Percentiles rank a stretch among this genome's conserved stretches.
These are phyloP conservation scores for Spathaspora arborariae DNA, from an alignment of 805 yeast genomes.

Conservation along the genomic window DNA sequence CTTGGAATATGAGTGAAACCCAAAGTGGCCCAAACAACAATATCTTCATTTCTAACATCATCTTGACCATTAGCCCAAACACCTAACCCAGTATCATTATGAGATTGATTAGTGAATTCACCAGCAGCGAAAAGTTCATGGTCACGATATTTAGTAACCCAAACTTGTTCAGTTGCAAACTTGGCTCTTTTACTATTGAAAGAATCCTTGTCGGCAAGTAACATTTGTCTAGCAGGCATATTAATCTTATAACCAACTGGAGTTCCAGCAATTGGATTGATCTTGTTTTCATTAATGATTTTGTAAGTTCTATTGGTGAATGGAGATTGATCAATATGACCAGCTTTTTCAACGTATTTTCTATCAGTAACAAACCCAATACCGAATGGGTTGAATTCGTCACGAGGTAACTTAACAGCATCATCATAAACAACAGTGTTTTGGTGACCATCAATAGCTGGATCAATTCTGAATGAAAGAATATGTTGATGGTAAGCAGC, in stretches of 20 bases:
- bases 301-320: constrained; percentile 71
- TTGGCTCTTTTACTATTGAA: constrained; percentile 68
- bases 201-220: constrained; percentile 60
- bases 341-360: constrained; percentile 64
- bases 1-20: constrained; percentile 82
- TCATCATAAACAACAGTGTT: constrained; percentile 74
- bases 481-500: constrained; percentile 86
- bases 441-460: constrained; percentile 77
- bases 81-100: constrained; percentile 64
- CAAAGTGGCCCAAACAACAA: constrained; percentile 78
- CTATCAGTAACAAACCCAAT: constrained; percentile 67
- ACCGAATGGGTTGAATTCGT: constrained; percentile 59
- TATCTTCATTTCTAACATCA: constrained; percentile 66
- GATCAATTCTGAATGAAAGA: constrained; percentile 74
- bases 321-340: constrained; percentile 69
- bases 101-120: constrained; percentile 81
- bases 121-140: constrained; percentile 77
- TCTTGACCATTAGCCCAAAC: constrained; percentile 69
- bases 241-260: constrained; percentile 76
- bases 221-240: constrained; percentile 75
- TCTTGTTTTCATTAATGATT: constrained; percentile 67
- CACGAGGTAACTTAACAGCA: constrained; percentile 54
- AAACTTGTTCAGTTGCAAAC: constrained; percentile 72
- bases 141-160: constrained; percentile 79
- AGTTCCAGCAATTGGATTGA: constrained; percentile 63